These are phyloP conservation scores for Gonapodya prolifera DNA, from an alignment of 192 early-diverging fungal genomes.

Conservation along the genomic window DNA sequence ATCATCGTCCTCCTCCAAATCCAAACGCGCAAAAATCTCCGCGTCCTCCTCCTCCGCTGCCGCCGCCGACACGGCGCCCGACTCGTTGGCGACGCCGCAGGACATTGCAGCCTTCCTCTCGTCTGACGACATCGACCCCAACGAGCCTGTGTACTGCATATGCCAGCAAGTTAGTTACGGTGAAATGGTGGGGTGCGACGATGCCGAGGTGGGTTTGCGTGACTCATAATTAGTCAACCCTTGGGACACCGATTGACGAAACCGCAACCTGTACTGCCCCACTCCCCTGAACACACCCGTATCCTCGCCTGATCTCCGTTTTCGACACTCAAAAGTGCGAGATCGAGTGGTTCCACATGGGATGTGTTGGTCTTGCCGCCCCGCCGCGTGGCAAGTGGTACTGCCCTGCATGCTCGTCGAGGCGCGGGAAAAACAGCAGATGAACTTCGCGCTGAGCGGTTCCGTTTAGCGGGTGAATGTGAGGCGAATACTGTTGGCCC, in stretches of 20 bases:
- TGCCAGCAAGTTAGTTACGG: constrained; percentile 92
- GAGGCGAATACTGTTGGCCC: no score
- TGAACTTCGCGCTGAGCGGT: no score
- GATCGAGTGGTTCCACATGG: constrained; percentile 97
- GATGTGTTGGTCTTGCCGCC: constrained; percentile 75
- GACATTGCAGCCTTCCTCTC: not conserved
- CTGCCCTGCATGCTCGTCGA: constrained; percentile 65
- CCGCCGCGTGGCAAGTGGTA: constrained; percentile 94
- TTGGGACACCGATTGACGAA: no score
- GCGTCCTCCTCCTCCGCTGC: not conserved
- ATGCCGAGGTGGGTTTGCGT: constrained; percentile 51
- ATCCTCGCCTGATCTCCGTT: constrained; percentile 2
- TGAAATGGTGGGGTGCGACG: constrained; percentile 95
- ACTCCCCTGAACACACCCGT: not conserved
- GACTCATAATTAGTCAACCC: not conserved
- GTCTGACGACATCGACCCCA: constrained; percentile 61
- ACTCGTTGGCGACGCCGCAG: not conserved
- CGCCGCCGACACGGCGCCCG: no score
- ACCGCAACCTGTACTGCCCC: constrained; percentile 4
- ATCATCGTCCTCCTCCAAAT: not conserved
- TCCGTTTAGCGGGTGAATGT: no score
- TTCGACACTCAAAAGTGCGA: constrained; percentile 49
- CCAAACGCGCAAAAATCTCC: not conserved
- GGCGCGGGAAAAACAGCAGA: not conserved
- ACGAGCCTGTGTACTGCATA: constrained; percentile 93